Evolutionary conservation across 1,284 basidiomycete species (phyloP).

Genomic region (Ganoderma boninense): DNA sequence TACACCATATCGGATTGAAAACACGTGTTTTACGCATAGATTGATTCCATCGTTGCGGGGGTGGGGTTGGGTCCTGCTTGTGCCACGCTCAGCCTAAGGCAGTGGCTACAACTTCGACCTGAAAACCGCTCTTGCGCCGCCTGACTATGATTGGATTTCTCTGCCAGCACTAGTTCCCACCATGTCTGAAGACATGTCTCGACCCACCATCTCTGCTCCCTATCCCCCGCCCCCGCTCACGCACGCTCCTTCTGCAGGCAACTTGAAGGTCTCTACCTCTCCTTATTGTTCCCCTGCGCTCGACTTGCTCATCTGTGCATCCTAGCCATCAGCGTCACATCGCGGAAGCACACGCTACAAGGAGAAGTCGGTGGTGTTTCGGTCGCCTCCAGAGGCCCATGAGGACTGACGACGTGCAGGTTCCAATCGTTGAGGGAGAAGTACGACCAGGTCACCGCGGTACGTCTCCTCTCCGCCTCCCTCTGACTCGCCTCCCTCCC

Average conservation of each 20-base stretch:
- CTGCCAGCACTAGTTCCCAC: neutral
- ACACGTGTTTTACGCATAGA: no score
- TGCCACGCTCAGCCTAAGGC: no score
- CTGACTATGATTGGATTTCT: neutral
- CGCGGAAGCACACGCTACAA: conserved; percentile 37
- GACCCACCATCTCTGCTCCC: conserved; percentile 7
- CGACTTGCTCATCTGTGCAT: neutral
- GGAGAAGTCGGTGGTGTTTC: conserved; percentile 37
- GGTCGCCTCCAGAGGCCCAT: neutral
- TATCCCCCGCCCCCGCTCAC: conserved; percentile 8
- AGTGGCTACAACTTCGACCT: neutral
- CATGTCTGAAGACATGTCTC: conserved; percentile 13
- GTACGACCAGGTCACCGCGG: conserved; percentile 59
- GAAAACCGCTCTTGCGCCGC: neutral
- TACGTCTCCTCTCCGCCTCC: conserved; percentile 42
- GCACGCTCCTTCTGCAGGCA: conserved; percentile 7
- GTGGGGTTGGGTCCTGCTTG: no score
- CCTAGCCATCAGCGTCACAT: neutral
- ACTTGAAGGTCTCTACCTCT: conserved; percentile 7
- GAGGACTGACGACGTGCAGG: conserved; percentile 40
- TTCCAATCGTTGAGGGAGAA: conserved; percentile 61
- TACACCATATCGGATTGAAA: conserved; percentile 26
- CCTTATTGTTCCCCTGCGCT: neutral
- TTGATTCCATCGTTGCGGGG: no score
- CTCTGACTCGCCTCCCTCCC: neutral